These are phyloP conservation scores for Xerocomellus chrysenteron DNA, from an alignment of 768 basidiomycete species.

Conservation along the genomic window DNA sequence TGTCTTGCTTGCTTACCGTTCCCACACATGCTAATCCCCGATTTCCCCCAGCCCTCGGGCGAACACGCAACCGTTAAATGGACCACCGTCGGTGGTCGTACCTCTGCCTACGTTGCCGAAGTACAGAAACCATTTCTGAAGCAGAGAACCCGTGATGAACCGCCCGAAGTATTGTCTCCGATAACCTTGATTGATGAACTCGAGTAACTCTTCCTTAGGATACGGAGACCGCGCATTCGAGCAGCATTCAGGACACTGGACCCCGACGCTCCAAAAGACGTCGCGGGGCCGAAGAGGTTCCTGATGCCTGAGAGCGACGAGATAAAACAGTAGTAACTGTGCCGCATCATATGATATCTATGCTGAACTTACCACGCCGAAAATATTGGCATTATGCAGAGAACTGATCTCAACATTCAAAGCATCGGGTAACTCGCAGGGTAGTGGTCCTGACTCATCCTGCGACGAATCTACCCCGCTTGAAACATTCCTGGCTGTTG, in stretches of 20 bases:
- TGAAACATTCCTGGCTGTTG: too few species aligned
- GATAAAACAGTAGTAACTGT: neutral
- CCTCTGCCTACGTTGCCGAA: conserved; percentile 69
- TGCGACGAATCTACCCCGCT: too few species aligned
- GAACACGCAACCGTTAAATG: conserved; percentile 70
- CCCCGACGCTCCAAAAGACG: conserved; percentile 9
- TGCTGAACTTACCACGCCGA: neutral
- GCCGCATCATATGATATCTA: neutral
- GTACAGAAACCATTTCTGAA: conserved; percentile 45
- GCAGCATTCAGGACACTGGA: neutral
- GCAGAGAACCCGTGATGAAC: neutral
- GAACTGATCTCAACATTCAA: neutral
- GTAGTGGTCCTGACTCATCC: too few species aligned
- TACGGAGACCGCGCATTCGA: neutral
- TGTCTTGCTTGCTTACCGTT: neutral
- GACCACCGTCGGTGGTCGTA: conserved; percentile 74
- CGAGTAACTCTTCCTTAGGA: conserved; percentile 2
- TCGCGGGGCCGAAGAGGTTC: neutral
- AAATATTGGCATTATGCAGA: neutral
- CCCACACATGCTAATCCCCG: conserved; percentile 2
- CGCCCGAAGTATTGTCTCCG: neutral
- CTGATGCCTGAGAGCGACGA: neutral
- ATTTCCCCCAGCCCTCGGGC: conserved; percentile 56
- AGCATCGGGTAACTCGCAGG: too few species aligned
- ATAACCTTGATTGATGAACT: neutral